These are phyloP conservation scores for Gremmenia infestans DNA, from an alignment of 2,329 filamentous ascomycete genomes.

Conservation along the genomic window DNA sequence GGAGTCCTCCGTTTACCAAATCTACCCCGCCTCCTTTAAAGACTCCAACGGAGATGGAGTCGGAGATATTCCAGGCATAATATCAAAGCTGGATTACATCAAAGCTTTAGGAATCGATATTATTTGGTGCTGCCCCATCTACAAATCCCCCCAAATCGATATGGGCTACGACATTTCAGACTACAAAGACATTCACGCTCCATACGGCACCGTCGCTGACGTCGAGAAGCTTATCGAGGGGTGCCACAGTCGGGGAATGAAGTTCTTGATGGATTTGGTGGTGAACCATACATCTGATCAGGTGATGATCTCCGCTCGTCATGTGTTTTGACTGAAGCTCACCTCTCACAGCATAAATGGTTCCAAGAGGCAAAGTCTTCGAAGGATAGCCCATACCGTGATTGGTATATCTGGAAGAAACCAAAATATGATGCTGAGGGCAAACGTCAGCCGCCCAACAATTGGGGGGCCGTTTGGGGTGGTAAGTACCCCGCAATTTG, in stretches of 20 bases:
- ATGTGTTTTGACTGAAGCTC: neutral
- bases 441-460: constrained; percentile 38
- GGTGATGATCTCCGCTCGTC: constrained; percentile 10
- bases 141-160: constrained; percentile 58
- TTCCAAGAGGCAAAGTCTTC: constrained; percentile 48
- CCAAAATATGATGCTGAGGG: constrained; percentile 32
- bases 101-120: constrained; percentile 56
- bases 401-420: constrained; percentile 62
- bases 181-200: constrained; percentile 60
- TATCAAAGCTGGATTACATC: constrained; percentile 57
- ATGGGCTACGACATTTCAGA: constrained; percentile 72
- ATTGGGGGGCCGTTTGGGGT: constrained; percentile 39
- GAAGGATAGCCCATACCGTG: constrained; percentile 46
- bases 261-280: constrained; percentile 66
- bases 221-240: constrained; percentile 58
- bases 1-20: constrained; percentile 46
- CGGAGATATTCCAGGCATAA: constrained; percentile 60
- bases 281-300: constrained; percentile 59
- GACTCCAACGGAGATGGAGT: constrained; percentile 54
- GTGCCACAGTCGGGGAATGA: constrained; percentile 56
- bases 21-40: constrained; percentile 54
- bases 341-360: constrained; percentile 44
- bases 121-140: constrained; percentile 65
- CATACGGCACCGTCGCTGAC: constrained; percentile 63
- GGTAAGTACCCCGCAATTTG: constrained; percentile 36